A percentile compares a stretch with the other conserved stretches of the same genome.
These are phyloP conservation scores for Solanum hybrid DNA, from an alignment of 305 asterid genomes.

Conservation along the genomic window DNA sequence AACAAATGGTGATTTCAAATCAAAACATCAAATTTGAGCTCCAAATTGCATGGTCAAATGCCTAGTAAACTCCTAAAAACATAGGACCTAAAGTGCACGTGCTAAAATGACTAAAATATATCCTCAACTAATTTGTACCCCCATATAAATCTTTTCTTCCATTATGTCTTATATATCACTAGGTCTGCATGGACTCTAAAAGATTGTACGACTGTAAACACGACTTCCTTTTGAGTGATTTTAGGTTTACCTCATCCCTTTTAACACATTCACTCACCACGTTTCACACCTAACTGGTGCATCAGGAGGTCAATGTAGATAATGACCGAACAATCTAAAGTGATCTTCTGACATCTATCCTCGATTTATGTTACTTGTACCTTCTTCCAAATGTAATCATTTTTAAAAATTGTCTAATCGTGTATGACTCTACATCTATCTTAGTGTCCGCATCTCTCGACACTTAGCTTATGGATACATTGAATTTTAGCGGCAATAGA, in stretches of 20 bases:
- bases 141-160: neutral
- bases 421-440: neutral
- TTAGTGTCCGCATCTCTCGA: neutral
- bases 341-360: neutral
- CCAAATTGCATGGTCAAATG: neutral
- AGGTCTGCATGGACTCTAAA: neutral
- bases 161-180: neutral
- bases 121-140: neutral
- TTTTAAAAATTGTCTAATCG: neutral
- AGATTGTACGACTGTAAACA: neutral
- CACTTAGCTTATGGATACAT: neutral
- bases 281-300: neutral
- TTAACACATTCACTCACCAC: neutral
- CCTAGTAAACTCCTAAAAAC: neutral
- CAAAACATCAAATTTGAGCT: neutral
- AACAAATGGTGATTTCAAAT: neutral
- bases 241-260: neutral
- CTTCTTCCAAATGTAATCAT: neutral
- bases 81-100: neutral
- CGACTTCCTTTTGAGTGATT: neutral
- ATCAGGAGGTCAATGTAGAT: neutral
- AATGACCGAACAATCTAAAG: neutral
- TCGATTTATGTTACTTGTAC: neutral
- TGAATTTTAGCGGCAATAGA: neutral
- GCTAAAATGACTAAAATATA: neutral